A percentile compares a stretch with the other conserved stretches of the same genome.
These are phyloP conservation scores for Quercus wislizeni DNA, from an alignment of 306 rosid genomes.

Conservation along the genomic window DNA sequence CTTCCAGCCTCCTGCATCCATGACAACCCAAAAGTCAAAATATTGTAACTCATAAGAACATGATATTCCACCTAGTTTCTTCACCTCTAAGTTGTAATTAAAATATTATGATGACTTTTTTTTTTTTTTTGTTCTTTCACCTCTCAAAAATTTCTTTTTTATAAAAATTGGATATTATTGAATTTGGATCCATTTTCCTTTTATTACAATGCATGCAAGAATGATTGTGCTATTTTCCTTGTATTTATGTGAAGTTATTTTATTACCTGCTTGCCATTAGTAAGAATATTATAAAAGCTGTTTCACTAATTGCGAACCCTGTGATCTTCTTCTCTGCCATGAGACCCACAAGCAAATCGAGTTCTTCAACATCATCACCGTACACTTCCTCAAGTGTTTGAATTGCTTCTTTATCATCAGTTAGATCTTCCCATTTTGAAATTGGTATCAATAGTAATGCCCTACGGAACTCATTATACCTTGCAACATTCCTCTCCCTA, in stretches of 20 bases:
- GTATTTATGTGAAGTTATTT: no score
- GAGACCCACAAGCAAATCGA: constrained; percentile 55
- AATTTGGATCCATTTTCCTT: no score
- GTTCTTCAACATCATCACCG: constrained; percentile 55
- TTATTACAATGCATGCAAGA: background rate
- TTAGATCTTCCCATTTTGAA: constrained; percentile 56
- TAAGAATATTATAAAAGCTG: constrained; percentile 51
- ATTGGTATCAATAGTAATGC: constrained; percentile 43
- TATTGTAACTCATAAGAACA: no score
- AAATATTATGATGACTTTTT: no score
- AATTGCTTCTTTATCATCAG: constrained; percentile 49
- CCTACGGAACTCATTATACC: constrained; percentile 59
- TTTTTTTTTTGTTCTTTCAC: no score
- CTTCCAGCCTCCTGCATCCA: constrained; percentile 53
- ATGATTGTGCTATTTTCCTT: background rate
- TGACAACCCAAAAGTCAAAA: background rate
- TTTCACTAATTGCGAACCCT: constrained; percentile 65
- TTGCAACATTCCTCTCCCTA: constrained; percentile 55
- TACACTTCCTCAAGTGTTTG: constrained; percentile 43
- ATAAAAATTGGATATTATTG: no score
- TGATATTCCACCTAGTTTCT: no score
- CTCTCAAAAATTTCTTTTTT: no score
- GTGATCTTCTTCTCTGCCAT: constrained; percentile 69
- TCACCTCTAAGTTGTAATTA: no score
- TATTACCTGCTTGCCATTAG: constrained; percentile 59